Evolutionary conservation across 2,329 filamentous ascomycete genomes (phyloP).

Genomic region (Trichophyton equinum): DNA sequence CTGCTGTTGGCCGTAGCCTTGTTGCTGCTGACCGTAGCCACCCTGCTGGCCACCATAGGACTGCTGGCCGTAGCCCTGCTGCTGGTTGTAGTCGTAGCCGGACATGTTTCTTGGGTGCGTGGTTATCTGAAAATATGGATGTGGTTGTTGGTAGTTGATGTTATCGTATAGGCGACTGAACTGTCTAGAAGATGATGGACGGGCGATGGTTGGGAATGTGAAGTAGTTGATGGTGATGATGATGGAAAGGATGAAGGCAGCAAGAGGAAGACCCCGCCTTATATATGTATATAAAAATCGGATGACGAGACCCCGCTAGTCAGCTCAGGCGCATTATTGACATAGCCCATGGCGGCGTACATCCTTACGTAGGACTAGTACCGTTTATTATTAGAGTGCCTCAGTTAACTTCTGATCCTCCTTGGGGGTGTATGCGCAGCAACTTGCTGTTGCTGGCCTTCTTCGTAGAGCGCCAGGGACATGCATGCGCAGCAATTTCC

Average conservation of each 20-base stretch:
- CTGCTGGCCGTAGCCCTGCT: constrained; percentile 18
- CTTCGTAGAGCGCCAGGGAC: not conserved
- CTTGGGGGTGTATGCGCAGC: not conserved
- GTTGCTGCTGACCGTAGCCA: constrained; percentile 17
- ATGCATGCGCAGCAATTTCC: not conserved
- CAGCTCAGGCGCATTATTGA: not conserved
- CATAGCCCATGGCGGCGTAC: not conserved
- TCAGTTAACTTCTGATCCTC: not conserved
- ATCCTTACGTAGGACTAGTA: not conserved
- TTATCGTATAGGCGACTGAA: not conserved
- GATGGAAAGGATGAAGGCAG: constrained; percentile 3
- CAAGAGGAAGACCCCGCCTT: constrained; percentile 10
- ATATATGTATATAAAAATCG: not conserved
- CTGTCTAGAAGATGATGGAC: not conserved
- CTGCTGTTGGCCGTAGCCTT: constrained; percentile 12
- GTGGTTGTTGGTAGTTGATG: not conserved
- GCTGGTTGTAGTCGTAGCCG: constrained; percentile 18
- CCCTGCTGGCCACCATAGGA: constrained; percentile 12
- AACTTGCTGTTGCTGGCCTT: not conserved
- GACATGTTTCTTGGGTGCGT: constrained; percentile 9
- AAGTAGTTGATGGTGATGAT: not conserved
- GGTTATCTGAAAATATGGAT: not conserved
- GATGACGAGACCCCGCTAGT: constrained; percentile 1
- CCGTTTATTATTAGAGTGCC: not conserved
- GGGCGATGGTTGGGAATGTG: not conserved